Conservation (phyloP, 2,329 filamentous ascomycete genomes). For the Dissoconium aciculare region DNA sequence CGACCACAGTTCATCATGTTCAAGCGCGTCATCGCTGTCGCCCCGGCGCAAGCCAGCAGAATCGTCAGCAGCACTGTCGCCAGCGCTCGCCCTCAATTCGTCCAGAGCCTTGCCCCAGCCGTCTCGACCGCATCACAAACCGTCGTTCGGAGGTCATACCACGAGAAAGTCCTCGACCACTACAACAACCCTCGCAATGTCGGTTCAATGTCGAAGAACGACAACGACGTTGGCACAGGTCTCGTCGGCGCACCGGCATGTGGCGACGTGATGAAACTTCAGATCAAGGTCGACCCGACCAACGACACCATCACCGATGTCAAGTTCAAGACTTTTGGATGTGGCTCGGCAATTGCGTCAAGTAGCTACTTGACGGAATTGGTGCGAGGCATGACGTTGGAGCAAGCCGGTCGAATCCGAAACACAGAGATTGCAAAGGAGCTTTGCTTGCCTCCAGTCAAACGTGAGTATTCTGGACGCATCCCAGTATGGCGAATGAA, state of each 20-base stretch:
- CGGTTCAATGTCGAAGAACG: constrained; percentile 63
- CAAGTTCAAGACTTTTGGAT: constrained; percentile 97
- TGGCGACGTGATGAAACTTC: constrained; percentile 86
- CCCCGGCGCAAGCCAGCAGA: constrained; percentile 38
- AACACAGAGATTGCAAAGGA: constrained; percentile 99
- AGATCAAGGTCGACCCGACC: constrained; percentile 80
- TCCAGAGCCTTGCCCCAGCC: constrained; percentile 29
- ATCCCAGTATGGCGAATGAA: not conserved
- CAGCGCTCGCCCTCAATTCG: constrained; percentile 29
- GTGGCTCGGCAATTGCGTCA: constrained; percentile 84
- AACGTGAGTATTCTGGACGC: constrained; percentile 44
- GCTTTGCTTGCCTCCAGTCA: constrained; percentile 74
- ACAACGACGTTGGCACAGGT: constrained; percentile 73
- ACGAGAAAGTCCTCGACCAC: constrained; percentile 65
- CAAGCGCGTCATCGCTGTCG: constrained; percentile 39
- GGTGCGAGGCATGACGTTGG: constrained; percentile 87
- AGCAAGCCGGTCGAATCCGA: constrained; percentile 81
- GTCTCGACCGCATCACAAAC: constrained; percentile 22
- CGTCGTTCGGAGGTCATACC: constrained; percentile 39
- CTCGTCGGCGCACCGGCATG: constrained; percentile 83
- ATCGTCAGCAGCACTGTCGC: constrained; percentile 36
- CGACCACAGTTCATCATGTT: too few relatives aligned
- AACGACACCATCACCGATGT: constrained; percentile 84
- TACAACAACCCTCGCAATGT: constrained; percentile 69
- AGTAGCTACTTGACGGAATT: constrained; percentile 90